phyloP scores from a whole-genome alignment of 2,329 filamentous ascomycete species.

The Epichloe hybrida region DNA sequence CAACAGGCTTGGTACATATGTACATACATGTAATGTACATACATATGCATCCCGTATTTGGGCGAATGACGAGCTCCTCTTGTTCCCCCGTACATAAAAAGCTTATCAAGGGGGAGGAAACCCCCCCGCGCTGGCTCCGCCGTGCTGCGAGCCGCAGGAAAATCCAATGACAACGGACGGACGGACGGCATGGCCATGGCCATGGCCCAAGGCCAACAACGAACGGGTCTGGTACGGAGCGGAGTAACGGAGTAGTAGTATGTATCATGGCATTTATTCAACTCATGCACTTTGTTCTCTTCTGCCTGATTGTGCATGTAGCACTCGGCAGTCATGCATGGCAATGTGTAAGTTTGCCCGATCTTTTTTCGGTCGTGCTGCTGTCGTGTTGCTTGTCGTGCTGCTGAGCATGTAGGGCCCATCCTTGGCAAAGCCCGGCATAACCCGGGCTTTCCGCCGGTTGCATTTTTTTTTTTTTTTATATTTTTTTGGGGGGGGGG shows the following conservation, averaged over 20 bases:
- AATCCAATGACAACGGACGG: not conserved
- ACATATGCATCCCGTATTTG: not conserved
- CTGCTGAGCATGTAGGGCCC: too few species aligned
- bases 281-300: too few species aligned
- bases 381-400: not conserved
- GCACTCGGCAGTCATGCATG: not conserved
- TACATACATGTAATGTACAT: not conserved
- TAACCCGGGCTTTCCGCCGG: not conserved
- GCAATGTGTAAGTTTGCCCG: too few species aligned
- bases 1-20: not conserved
- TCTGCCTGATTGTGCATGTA: not conserved
- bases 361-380: too few species aligned
- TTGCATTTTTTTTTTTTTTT: too few species aligned
- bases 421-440: not conserved
- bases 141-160: not conserved
- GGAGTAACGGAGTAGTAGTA: too few species aligned
- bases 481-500: too few species aligned
- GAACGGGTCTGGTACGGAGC: too few species aligned
- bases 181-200: not conserved
- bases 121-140: not conserved
- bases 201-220: too few species aligned
- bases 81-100: not conserved
- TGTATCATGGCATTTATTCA: too few species aligned
- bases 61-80: slow-evolving; percentile 2
- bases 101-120: not conserved